phyloP scores from a whole-genome alignment of 768 basidiomycete species.

The Thelephora ganbajun region DNA sequence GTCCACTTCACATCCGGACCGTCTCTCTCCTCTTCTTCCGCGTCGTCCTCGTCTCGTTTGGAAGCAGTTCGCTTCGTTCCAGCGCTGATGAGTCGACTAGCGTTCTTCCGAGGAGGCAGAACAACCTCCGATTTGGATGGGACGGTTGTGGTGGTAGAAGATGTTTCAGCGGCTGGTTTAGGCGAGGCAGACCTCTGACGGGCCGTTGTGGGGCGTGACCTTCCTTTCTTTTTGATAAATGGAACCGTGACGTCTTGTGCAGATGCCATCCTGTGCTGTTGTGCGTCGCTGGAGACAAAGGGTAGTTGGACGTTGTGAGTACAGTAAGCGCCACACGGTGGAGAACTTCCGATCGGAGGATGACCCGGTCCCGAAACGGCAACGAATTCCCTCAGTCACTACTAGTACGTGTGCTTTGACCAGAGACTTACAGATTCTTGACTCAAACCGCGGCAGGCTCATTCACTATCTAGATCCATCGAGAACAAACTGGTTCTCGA shows the following conservation, averaged over 20 bases:
- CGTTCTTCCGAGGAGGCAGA: conserved; percentile 55
- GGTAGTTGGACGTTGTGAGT: too few species aligned
- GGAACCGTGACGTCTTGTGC: conserved; percentile 38
- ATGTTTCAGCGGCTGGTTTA: conserved; percentile 9
- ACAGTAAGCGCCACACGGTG: too few species aligned
- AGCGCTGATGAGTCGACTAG: conserved; percentile 61
- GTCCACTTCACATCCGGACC: conserved; percentile 69
- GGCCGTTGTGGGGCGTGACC: conserved; percentile 58
- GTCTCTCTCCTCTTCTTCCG: conserved; percentile 37
- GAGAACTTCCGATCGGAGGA: conserved; percentile 7
- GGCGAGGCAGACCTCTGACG: conserved; percentile 69
- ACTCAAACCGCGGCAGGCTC: too few species aligned
- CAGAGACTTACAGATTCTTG: too few species aligned
- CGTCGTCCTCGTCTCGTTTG: conserved; percentile 32
- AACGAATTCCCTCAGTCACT: too few species aligned
- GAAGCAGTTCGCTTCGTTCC: conserved; percentile 54
- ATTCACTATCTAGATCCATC: too few species aligned
- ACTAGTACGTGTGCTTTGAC: too few species aligned
- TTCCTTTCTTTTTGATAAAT: conserved; percentile 84
- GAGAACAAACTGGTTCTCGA: too few species aligned
- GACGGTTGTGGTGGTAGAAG: conserved; percentile 15
- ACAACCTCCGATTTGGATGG: conserved; percentile 59
- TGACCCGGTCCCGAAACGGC: conserved; percentile 4
- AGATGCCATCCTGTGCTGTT: too few species aligned
- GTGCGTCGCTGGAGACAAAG: too few species aligned